Evolutionary conservation across 2,329 filamentous ascomycete genomes (phyloP).

Genomic region (Immersiporthe knoxdaviesiana): DNA sequence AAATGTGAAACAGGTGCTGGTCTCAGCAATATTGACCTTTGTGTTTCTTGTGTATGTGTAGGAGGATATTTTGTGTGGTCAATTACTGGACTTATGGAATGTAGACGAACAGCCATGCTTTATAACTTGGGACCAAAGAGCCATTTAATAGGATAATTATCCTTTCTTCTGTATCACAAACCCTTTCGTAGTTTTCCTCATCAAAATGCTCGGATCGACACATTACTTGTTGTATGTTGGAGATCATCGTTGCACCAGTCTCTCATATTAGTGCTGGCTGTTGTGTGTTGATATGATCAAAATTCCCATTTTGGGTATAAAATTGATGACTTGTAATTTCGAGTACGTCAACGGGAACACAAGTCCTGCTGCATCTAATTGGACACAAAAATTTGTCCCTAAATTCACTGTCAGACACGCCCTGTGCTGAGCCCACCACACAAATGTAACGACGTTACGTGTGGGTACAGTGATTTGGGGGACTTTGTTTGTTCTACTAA

Average conservation of each 20-base stretch:
- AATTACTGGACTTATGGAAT: neutral
- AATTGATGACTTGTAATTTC: neutral
- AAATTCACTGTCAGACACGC: too few relatives aligned
- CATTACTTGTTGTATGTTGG: neutral
- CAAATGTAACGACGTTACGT: neutral
- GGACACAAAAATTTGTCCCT: neutral
- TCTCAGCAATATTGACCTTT: neutral
- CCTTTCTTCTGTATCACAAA: neutral
- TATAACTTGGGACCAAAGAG: neutral
- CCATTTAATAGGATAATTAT: too few relatives aligned
- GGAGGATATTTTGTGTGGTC: too few relatives aligned
- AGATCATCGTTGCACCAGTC: neutral
- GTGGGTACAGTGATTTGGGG: neutral
- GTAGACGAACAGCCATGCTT: neutral
- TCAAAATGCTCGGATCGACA: neutral
- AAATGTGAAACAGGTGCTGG: neutral
- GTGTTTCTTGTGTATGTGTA: neutral
- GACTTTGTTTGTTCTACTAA: neutral
- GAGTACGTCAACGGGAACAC: neutral
- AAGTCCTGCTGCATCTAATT: neutral
- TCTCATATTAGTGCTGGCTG: too few relatives aligned
- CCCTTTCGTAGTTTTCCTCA: neutral
- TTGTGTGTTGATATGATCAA: neutral
- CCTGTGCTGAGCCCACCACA: neutral
- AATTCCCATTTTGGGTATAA: neutral